phyloP scores from a whole-genome alignment of 495 filamentous ascomycete genomes.

The Penicillium ucsense region DNA sequence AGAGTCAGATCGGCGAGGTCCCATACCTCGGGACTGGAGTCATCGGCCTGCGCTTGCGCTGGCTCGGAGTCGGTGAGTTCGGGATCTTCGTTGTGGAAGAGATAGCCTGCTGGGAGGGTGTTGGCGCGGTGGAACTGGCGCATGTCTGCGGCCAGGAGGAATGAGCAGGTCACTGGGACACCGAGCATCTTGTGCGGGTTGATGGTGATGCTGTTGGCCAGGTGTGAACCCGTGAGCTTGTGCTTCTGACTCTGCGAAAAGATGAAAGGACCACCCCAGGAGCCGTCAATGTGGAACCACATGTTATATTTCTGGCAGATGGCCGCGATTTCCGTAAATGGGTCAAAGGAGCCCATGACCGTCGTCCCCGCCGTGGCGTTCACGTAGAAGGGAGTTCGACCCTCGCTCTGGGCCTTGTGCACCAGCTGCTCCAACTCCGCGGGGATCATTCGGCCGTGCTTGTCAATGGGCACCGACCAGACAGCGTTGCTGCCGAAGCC shows the following conservation, averaged over 20 bases:
- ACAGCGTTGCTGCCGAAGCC: conserved; percentile 72
- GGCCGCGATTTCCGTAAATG: conserved; percentile 57
- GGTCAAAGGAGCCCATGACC: conserved; percentile 83
- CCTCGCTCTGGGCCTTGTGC: conserved; percentile 44
- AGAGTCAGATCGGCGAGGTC: conserved; percentile 91
- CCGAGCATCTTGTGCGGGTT: conserved; percentile 98
- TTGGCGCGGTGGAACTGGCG: conserved; percentile 69
- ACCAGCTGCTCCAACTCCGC: conserved; percentile 53
- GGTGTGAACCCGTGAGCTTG: conserved; percentile 58
- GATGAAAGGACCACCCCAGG: conserved; percentile 78
- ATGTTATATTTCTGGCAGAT: conserved; percentile 63
- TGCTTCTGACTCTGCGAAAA: conserved; percentile 58
- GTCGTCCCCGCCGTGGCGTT: conserved; percentile 95
- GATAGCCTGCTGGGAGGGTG: conserved; percentile 76
- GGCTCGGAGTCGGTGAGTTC: conserved; percentile 7
- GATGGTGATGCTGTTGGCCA: conserved; percentile 70
- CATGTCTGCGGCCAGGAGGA: conserved; percentile 70
- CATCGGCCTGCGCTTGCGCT: background rate
- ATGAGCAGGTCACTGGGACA: conserved; percentile 81
- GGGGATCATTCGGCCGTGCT: conserved; percentile 59
- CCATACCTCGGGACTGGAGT: conserved; percentile 49
- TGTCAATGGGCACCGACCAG: conserved; percentile 64
- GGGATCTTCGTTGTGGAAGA: conserved; percentile 58
- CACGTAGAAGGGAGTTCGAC: conserved; percentile 82
- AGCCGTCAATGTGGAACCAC: conserved; percentile 88